Evolutionary conservation across 2,329 filamentous ascomycete species (phyloP), one percentile per base, ranked within the genome.

Genomic region (Immersiporthe knoxdaviesiana): DNA sequence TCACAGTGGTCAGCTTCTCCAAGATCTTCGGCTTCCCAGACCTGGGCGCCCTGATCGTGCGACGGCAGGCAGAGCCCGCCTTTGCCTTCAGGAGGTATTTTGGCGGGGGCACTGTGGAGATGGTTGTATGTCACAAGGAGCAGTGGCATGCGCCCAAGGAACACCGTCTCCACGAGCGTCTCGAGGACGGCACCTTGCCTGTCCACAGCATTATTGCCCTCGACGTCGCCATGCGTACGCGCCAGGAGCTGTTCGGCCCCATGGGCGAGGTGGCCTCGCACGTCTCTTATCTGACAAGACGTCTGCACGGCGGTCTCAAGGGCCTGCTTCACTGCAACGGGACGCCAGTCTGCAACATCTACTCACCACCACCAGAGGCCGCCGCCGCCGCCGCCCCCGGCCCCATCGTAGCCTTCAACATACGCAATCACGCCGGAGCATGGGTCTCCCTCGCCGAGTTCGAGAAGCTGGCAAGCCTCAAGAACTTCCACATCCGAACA

Each of bases 21-120:
- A 99, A 98, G 78, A 94, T 97, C n/a, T 98, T 98, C 78, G 95
- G 96, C 1, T 97, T 97, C 73, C 95, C 95, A 0, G 93, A 98
- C 77, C 83, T 98, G 1, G 95, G 95, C 1, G 94, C 90, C 1
- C 81, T 99, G 69, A 89, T 98, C 39, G 89, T 98, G 16, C 89
- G 91, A 56, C 94, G 92, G 74, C 84, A 87, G 41, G 87, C 92
- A 16, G 88, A 87, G 8, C 78, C 84, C 52, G 77, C 91, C 3
- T 89, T 97, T 61, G 82, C 86, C 41, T 82, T 84, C 56, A 88
- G 93, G 70, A 89, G 83, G 71, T 99, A 97, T 75, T 99, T 99
- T 79, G 95, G 95, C 7, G 96, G 95, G 8, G 96, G 96, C 3
- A 98, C 95, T 0, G 95, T 97, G 0, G 94, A 97, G 74, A 91